Evolutionary conservation across 2,329 filamentous ascomycete genomes (phyloP).

Genomic region (Coleophoma eucalyptorum): DNA sequence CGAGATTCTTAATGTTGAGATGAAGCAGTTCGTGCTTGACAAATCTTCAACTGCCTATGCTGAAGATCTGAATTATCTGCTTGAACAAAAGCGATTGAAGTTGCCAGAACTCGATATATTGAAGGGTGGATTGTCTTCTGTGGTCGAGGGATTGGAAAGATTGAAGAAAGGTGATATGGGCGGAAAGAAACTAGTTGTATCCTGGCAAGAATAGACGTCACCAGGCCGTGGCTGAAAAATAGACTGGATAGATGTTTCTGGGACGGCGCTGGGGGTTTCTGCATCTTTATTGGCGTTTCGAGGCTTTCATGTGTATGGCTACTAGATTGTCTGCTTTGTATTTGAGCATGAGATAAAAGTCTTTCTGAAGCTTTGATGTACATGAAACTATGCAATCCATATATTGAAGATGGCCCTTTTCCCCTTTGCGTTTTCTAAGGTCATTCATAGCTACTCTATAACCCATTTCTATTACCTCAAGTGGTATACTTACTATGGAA

Average conservation of each 20-base stretch:
- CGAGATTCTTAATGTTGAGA: conserved; percentile 31
- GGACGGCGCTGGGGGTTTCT: background rate
- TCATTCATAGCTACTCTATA: too few relatives aligned
- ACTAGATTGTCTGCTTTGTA: too few relatives aligned
- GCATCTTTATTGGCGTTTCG: background rate
- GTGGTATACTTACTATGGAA: too few relatives aligned
- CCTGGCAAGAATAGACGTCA: background rate
- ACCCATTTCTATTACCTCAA: too few relatives aligned
- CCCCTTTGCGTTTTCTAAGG: too few relatives aligned
- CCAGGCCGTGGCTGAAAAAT: background rate
- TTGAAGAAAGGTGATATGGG: conserved; percentile 30
- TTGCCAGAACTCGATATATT: conserved; percentile 29
- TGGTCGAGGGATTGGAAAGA: conserved; percentile 28
- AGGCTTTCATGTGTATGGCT: too few relatives aligned
- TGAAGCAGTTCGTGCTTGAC: conserved; percentile 35
- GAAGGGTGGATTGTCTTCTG: conserved; percentile 27
- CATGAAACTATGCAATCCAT: too few relatives aligned
- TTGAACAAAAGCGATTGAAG: conserved; percentile 22
- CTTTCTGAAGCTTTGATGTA: too few relatives aligned
- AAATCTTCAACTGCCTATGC: conserved; percentile 24
- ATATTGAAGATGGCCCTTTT: too few relatives aligned
- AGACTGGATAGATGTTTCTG: background rate
- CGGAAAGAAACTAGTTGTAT: conserved; percentile 31
- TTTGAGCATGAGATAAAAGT: too few relatives aligned
- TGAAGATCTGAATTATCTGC: conserved; percentile 26